phyloP scores from a whole-genome alignment of 169 alveolate genomes.

The Plasmodium vinckei region DNA sequence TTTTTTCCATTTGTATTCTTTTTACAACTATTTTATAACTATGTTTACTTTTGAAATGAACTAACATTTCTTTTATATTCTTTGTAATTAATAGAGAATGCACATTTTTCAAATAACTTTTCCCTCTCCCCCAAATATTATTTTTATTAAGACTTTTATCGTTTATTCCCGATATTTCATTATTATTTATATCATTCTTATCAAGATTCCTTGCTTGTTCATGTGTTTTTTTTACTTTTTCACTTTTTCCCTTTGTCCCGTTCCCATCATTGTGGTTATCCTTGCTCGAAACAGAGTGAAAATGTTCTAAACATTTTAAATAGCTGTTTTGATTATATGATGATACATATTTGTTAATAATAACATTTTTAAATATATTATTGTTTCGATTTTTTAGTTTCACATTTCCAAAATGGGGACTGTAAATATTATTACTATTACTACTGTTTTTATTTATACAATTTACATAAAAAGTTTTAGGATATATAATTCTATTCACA shows the following conservation, averaged over 20 bases:
- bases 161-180: too few relatives aligned
- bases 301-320: not conserved
- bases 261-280: not conserved
- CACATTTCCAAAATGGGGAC: too few relatives aligned
- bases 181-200: not conserved
- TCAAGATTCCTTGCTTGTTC: not conserved
- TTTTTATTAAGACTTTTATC: not conserved
- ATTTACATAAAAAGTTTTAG: conserved; percentile 11
- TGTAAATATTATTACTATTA: not conserved
- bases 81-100: conserved; percentile 53
- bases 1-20: conserved; percentile 59
- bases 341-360: not conserved
- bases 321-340: not conserved
- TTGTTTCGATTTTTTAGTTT: not conserved
- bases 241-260: not conserved
- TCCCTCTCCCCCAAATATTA: conserved; percentile 5
- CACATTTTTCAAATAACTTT: conserved; percentile 13
- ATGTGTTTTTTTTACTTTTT: not conserved
- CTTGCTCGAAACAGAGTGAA: conserved; percentile 14
- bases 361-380: not conserved
- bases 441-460: not conserved
- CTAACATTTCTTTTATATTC: conserved; percentile 43
- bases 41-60: conserved; percentile 24
- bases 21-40: conserved; percentile 40
- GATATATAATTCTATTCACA: not conserved